Conservation (phyloP, 352 stramenopile species). For the Phytophthora colocasiae region DNA sequence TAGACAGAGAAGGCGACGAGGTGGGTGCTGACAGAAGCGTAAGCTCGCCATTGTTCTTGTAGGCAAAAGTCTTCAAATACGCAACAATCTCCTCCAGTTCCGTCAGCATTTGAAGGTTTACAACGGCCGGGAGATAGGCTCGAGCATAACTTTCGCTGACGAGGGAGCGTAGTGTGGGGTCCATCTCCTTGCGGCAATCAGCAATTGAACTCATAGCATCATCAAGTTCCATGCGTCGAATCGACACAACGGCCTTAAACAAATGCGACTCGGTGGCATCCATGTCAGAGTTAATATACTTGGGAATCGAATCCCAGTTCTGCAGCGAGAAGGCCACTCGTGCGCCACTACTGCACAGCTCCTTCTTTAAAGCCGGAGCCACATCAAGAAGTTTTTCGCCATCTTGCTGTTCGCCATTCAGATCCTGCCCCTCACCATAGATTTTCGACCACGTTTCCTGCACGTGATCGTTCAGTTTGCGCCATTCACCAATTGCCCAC, state of each 20-base stretch:
- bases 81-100: constrained; percentile 95
- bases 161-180: constrained; percentile 96
- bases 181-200: constrained; percentile 94
- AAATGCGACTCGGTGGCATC: constrained; percentile 85
- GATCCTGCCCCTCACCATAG: constrained; percentile 64
- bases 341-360: constrained; percentile 84
- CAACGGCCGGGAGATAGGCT: constrained; percentile 96
- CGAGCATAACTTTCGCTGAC: constrained; percentile 98
- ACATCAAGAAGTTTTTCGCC: constrained; percentile 75
- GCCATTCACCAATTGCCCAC: constrained; percentile 98
- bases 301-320: constrained; percentile 87
- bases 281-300: constrained; percentile 91
- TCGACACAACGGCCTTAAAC: constrained; percentile 93
- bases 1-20: constrained; percentile 33
- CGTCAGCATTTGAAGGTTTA: constrained; percentile 97
- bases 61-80: constrained; percentile 81
- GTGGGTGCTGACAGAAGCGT: constrained; percentile 64
- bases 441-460: constrained; percentile 88
- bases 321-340: constrained; percentile 85
- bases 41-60: constrained; percentile 83
- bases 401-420: constrained; percentile 48
- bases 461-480: constrained; percentile 95
- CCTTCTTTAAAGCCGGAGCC: constrained; percentile 83
- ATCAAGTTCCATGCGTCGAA: constrained; percentile 95
- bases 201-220: constrained; percentile 94